Conservation (phyloP, 768 basidiomycete species). For the Strobilomyces dryophilus region DNA sequence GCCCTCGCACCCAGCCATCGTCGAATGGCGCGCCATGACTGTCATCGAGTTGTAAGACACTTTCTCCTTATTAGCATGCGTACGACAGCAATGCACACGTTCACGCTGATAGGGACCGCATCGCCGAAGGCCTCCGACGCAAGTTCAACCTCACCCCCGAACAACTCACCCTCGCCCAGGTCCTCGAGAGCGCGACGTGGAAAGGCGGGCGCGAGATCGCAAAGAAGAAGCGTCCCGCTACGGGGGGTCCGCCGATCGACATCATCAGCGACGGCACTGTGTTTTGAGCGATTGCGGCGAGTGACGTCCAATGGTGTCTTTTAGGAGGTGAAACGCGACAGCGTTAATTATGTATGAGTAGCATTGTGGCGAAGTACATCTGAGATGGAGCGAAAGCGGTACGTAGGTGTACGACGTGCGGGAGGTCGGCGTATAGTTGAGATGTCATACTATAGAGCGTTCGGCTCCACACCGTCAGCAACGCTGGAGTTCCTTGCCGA, state of each 20-base stretch:
- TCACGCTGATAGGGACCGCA: constrained; percentile 58
- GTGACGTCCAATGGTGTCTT: not conserved
- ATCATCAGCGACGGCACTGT: constrained; percentile 54
- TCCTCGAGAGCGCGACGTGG: constrained; percentile 95
- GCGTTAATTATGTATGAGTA: not conserved
- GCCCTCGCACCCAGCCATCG: constrained; percentile 83
- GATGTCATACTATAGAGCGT: not conserved
- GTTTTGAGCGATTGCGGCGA: not conserved
- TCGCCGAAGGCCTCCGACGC: constrained; percentile 64
- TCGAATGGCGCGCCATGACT: constrained; percentile 96
- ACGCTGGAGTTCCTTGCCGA: constrained; percentile 50
- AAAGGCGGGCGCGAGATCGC: constrained; percentile 95
- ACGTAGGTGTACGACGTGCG: not conserved
- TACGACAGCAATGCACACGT: not conserved
- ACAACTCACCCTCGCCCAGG: constrained; percentile 62
- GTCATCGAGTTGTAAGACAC: constrained; percentile 79
- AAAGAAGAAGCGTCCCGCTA: constrained; percentile 63
- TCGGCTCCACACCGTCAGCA: not conserved
- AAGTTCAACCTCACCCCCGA: constrained; percentile 41
- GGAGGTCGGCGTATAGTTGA: not conserved
- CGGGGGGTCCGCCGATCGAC: constrained; percentile 82
- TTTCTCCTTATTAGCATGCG: not conserved
- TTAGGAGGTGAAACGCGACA: not conserved
- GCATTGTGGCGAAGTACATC: not conserved
- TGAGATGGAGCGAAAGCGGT: not conserved